Evolutionary conservation across 2,329 filamentous ascomycete species (phyloP).

Genomic region (Hawksworthiomyces lignivorus): DNA sequence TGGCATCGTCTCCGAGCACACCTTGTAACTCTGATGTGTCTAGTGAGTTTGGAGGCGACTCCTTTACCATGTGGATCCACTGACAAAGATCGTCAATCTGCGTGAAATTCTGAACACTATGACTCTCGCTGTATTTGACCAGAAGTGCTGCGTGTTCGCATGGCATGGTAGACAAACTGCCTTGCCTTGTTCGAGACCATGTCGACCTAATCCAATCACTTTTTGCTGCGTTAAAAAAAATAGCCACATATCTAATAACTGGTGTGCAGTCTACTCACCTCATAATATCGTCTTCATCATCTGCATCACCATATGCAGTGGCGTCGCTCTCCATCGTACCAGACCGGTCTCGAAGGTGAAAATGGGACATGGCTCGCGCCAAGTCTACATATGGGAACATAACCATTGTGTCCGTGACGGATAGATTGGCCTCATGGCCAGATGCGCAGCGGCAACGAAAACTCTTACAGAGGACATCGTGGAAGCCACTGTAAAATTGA

Average conservation of each 20-base stretch:
- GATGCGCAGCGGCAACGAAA: conserved; percentile 12
- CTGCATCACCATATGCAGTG: conserved; percentile 4
- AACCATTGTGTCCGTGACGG: conserved; percentile 12
- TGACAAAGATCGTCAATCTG: conserved; percentile 15
- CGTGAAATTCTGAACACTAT: conserved; percentile 11
- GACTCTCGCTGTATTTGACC: conserved; percentile 14
- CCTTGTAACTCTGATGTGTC: conserved; percentile 7
- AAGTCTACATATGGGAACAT: conserved; percentile 11
- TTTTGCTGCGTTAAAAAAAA: background rate
- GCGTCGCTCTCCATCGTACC: conserved; percentile 9
- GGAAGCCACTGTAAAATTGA: conserved; percentile 11
- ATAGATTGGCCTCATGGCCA: conserved; percentile 14
- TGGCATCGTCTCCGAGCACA: conserved; percentile 9
- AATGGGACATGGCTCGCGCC: conserved; percentile 2
- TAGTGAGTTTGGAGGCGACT: conserved; percentile 12
- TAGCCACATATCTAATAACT: too few species aligned
- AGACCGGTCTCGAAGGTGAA: conserved; percentile 6
- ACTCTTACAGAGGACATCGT: conserved; percentile 12
- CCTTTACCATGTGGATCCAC: conserved; percentile 10
- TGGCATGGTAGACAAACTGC: conserved; percentile 4
- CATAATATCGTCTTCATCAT: conserved; percentile 8
- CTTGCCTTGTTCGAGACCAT: conserved; percentile 8
- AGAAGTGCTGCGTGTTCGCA: conserved; percentile 12
- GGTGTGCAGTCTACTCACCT: too few species aligned
- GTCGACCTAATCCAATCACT: conserved; percentile 12